A percentile compares a stretch with the other conserved stretches of the same genome.
Evolutionary conservation across 148 eudicot genomes (phyloP).

Genomic region (Rhododendron griersonianum): DNA sequence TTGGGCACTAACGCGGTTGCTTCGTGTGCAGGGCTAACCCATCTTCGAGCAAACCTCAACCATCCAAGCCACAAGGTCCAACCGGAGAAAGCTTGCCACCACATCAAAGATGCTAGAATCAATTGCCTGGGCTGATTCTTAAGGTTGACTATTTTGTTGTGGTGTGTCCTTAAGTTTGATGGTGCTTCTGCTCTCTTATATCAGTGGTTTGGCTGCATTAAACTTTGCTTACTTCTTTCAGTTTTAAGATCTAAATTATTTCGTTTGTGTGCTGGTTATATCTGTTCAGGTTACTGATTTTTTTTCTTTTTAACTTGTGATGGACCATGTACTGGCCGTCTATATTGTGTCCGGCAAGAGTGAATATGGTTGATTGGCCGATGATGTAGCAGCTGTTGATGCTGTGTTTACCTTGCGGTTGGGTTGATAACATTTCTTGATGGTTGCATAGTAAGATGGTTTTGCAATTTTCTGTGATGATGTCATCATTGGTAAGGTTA

Average conservation of each 20-base stretch:
- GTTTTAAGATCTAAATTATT: background rate
- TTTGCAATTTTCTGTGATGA: constrained; percentile 11
- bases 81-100: too few species aligned
- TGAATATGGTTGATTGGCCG: constrained; percentile 18
- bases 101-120: constrained; percentile 12
- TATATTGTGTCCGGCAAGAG: constrained; percentile 16
- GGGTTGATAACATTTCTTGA: constrained; percentile 24
- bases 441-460: constrained; percentile 20
- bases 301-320: constrained; percentile 16
- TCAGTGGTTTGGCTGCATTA: background rate
- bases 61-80: too few species aligned
- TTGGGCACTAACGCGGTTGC: too few species aligned
- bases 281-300: background rate
- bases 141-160: constrained; percentile 21
- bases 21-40: too few species aligned
- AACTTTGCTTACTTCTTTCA: background rate
- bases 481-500: constrained; percentile 27
- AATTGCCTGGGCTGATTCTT: constrained; percentile 1
- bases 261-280: background rate
- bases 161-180: constrained; percentile 1
- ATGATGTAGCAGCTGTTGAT: constrained; percentile 30
- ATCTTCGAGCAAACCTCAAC: too few species aligned
- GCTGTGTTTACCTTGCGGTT: constrained; percentile 27
- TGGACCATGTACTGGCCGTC: constrained; percentile 22
- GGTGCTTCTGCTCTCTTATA: constrained; percentile 14